Evolutionary conservation across 1,284 basidiomycete genomes (phyloP), one percentile per base, ranked within the genome.

Genomic region (Bjerkandera adusta): DNA sequence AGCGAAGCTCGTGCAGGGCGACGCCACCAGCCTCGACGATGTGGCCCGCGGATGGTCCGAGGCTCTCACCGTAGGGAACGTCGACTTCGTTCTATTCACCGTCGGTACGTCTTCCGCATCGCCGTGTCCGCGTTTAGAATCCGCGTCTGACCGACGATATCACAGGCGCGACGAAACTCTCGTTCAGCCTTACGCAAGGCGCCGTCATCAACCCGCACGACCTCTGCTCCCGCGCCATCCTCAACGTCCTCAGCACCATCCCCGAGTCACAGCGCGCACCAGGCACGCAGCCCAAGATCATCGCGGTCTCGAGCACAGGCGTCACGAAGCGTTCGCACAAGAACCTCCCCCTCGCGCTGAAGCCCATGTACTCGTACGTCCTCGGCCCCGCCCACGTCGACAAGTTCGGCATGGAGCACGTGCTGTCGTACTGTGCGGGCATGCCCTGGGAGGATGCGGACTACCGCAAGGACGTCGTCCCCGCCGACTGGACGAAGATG

Each of bases 351-450:
- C 34, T 76, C 22, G 53, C 63, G 2, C 51, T 81, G 25, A 77
- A 73, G 51, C 69, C 69, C 0, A 0, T 85, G 0, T 82, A 81
- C 59, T 52, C 58, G 5, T 68, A 62, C 47, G 37, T 73, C 33
- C 65, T 83, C 29, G 32, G 55, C 2, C 48, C 32, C 0, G 73
- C 79, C 3, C 81, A 81, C 55, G 63, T 57, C 20, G 83, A 85
- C 63, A 86, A 85, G 58, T 47, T 75, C 34, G 79, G 75, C 4
- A 59, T 67, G 27, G 83, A 86, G 60, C 67, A 72, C 21, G 59
- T 73, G 1, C 43, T 78, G 7, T 64, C 69, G 1, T 62, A 81
- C 46, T 67, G 66, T 46, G 62, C 72, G 0, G 79, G 76, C 2
- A 68, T 68, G 66, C 46, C 56, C 1, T 83, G 78, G 78, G 35